Conservation (phyloP, 805 yeast species). For the Wickerhamiella alocasiicola region DNA sequence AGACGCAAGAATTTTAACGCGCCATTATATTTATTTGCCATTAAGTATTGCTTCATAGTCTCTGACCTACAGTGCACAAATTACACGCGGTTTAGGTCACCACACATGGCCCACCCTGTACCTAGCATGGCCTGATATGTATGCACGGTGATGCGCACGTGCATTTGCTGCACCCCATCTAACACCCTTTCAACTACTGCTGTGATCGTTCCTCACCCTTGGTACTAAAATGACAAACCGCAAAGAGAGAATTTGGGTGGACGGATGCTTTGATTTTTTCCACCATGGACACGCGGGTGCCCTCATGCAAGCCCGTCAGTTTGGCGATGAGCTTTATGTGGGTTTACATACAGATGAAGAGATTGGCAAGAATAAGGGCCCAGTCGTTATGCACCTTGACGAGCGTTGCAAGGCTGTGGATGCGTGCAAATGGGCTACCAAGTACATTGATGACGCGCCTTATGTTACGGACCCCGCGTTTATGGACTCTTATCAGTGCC, state of each 20-base stretch:
- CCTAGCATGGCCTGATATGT: too few species aligned
- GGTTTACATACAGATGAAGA: slow-evolving; percentile 93
- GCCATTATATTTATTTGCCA: too few species aligned
- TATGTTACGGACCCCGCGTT: slow-evolving; percentile 81
- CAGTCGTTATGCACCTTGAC: slow-evolving; percentile 74
- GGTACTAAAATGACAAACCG: slow-evolving; percentile 3
- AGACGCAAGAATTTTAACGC: too few species aligned
- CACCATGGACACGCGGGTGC: slow-evolving; percentile 98
- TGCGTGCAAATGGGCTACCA: slow-evolving; percentile 81
- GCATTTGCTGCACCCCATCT: too few species aligned
- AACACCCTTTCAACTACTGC: too few species aligned
- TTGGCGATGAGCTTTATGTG: slow-evolving; percentile 62
- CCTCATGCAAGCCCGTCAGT: slow-evolving; percentile 77
- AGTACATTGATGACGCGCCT: slow-evolving; percentile 67
- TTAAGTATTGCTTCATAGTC: too few species aligned
- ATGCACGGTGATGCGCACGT: too few species aligned
- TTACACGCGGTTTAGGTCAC: too few species aligned
- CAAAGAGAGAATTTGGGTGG: slow-evolving; percentile 64
- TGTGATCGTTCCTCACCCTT: too few species aligned
- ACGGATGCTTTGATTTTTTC: slow-evolving; percentile 95
- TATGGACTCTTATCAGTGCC: slow-evolving; percentile 61
- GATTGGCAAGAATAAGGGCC: slow-evolving; percentile 73
- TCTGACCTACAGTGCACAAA: too few species aligned
- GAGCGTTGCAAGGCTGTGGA: slow-evolving; percentile 79
- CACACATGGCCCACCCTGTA: too few species aligned